These are phyloP conservation scores for Ceratocystiopsis minuta DNA, from an alignment of 2,329 filamentous ascomycete genomes.

Conservation along the genomic window DNA sequence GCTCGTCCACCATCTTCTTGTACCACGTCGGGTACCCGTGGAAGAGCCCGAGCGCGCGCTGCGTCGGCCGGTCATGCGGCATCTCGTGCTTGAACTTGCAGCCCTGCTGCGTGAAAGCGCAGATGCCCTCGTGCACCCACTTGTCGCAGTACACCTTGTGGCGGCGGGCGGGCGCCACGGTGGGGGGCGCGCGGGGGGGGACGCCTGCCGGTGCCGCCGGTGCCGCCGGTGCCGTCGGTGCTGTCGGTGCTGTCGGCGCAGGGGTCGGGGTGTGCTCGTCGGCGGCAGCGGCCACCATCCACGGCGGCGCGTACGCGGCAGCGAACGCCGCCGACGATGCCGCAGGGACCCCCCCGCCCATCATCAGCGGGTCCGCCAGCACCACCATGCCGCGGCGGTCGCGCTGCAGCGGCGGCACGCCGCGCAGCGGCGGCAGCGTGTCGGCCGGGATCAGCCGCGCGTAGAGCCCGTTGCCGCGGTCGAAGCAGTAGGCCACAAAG, in stretches of 20 bases:
- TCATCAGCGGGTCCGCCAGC: conserved; percentile 15
- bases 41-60: conserved; percentile 53
- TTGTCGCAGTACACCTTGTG: conserved; percentile 72
- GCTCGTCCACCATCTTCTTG: conserved; percentile 33
- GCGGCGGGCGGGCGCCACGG: conserved; percentile 9
- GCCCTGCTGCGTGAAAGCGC: conserved; percentile 69
- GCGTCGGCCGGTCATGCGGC: conserved; percentile 48
- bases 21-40: conserved; percentile 44
- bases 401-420: conserved; percentile 24
- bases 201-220: too few relatives aligned
- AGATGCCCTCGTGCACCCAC: conserved; percentile 75
- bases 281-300: too few relatives aligned
- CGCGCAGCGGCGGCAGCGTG: conserved; percentile 25
- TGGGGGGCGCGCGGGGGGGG: background rate
- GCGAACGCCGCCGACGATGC: too few relatives aligned
- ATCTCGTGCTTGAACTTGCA: conserved; percentile 87
- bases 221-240: too few relatives aligned
- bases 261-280: too few relatives aligned
- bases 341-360: too few relatives aligned
- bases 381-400: conserved; percentile 26
- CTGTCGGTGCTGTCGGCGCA: too few relatives aligned
- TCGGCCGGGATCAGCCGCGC: conserved; percentile 39
- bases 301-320: too few relatives aligned
- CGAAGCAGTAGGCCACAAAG: conserved; percentile 31
- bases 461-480: conserved; percentile 32